These are phyloP conservation scores for Pseudomonodictys pantanalensis DNA, from an alignment of 495 filamentous ascomycete genomes.

Conservation along the genomic window DNA sequence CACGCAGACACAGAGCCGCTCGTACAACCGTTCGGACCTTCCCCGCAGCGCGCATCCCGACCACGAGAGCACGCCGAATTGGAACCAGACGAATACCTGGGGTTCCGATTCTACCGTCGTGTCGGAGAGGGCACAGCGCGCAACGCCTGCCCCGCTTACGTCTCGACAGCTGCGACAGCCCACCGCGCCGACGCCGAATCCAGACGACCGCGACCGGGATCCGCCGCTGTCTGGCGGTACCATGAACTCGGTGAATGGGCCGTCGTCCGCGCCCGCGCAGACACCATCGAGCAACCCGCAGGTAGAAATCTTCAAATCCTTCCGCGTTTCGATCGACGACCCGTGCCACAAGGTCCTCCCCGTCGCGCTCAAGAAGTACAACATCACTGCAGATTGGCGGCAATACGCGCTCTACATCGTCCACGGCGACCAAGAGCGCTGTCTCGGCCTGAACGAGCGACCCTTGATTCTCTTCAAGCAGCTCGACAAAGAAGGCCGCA, in stretches of 20 bases:
- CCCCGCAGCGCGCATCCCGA: conserved; percentile 31
- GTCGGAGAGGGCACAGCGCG: conserved; percentile 22
- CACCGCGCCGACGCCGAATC: conserved; percentile 48
- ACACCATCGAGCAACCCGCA: conserved; percentile 48
- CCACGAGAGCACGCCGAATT: conserved; percentile 46
- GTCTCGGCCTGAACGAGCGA: conserved; percentile 84
- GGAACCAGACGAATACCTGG: conserved; percentile 27
- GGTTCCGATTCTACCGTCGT: conserved; percentile 24
- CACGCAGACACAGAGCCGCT: conserved; percentile 28
- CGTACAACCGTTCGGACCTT: conserved; percentile 22
- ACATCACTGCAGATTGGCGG: conserved; percentile 95
- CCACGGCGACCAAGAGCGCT: conserved; percentile 94
- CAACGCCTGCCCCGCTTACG: conserved; percentile 28
- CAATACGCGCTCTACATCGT: conserved; percentile 98
- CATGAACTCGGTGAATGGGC: conserved; percentile 35
- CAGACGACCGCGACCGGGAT: conserved; percentile 49
- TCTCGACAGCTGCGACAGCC: conserved; percentile 39
- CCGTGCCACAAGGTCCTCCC: conserved; percentile 96
- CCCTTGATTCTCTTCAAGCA: conserved; percentile 96
- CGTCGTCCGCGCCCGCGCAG: conserved; percentile 46
- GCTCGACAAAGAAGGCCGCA: conserved; percentile 89
- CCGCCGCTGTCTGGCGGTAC: conserved; percentile 40
- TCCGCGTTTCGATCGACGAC: conserved; percentile 95
- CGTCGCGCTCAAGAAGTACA: conserved; percentile 93
- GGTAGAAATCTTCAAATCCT: conserved; percentile 97